Base-by-base conservation (phyloP, 2,329 filamentous ascomycete species). In the Aspergillus fumigatiaffinis region DNA sequence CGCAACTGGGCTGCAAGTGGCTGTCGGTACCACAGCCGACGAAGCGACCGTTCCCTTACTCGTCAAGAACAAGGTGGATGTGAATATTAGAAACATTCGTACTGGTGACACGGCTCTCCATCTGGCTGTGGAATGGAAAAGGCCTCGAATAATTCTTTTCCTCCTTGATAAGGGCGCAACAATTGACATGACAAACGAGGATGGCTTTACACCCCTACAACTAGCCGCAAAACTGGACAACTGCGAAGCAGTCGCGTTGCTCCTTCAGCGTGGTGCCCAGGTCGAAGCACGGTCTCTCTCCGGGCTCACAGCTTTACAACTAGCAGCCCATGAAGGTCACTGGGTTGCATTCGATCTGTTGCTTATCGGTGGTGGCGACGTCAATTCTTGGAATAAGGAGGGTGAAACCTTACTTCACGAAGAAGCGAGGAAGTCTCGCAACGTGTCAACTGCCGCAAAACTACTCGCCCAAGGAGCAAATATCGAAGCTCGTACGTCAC, bases 331-430 rank as follows among this genome's bases (percentile, higher is more conserved):
- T 9, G 51, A 58, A 26, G 56, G 59, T 1, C 53, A 73, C 49
- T 71, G 69, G 70, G 53, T 66, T 17, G 68, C 66, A 1, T 70
- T 72, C 54, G 70, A 71, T 17, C 54, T 72, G 8, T 50, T 73
- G 0, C 3, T 72, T 1, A 69, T 64, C 12, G 66, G 63, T 0
- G 68, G 70, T 0, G 71, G 69, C 0, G 65, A 73, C 32, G 64
- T 73, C 55, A 71, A 72, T 50, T 64, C 63, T 0, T 72, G 68
- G 69, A 63, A 64, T 32, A 65, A 57, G 0, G 38, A 68, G 20
- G 70, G 70, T 0, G 65, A 71, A 3, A 56, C 69, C 0, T 42
- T 71, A n/a, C 63, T 73, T 7, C 70, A 73, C 29, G 56, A 62
- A 26, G 63, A 70, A 50, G 65, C 69, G 1, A 63, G 60, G 1